Evolutionary conservation across 129 eudicot species (phyloP).

Genomic region (Tanacetum coccineum): DNA sequence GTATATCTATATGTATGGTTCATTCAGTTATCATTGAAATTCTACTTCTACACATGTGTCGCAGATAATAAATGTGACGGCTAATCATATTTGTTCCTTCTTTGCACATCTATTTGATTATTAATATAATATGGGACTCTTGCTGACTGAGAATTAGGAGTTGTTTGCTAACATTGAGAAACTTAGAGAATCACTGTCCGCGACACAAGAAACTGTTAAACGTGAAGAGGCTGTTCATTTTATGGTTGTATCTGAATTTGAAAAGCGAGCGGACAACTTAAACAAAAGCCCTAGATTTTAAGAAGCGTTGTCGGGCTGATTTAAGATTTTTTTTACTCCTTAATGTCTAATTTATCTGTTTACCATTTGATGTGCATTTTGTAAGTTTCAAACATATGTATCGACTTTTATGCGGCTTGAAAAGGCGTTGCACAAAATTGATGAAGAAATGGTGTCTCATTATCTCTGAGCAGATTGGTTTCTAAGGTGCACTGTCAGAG

Average conservation of each 20-base stretch:
- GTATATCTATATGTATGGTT: not conserved
- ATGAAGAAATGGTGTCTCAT: too few species aligned
- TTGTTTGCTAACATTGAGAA: conserved; percentile 50
- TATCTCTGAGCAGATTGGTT: too few species aligned
- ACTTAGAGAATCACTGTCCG: conserved; percentile 54
- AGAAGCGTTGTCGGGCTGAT: too few species aligned
- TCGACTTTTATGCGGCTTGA: too few species aligned
- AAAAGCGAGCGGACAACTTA: conserved; percentile 68
- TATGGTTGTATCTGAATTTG: conserved; percentile 66
- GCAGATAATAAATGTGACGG: not conserved
- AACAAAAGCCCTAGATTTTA: too few species aligned
- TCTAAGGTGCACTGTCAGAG: too few species aligned
- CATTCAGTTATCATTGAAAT: not conserved
- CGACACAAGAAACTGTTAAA: conserved; percentile 60
- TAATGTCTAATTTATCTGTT: too few species aligned
- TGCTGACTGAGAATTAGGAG: conserved; percentile 78
- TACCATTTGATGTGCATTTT: too few species aligned
- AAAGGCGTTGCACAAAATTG: too few species aligned
- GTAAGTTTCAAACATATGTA: too few species aligned
- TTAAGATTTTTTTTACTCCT: too few species aligned
- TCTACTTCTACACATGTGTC: not conserved
- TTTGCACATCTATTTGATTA: conserved; percentile 63
- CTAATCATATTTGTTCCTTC: not conserved
- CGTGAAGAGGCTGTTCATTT: conserved; percentile 73
- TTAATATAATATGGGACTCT: conserved; percentile 86